These are phyloP conservation scores for Diplodia seriata DNA, from an alignment of 2,329 filamentous ascomycete genomes.

Conservation along the genomic window DNA sequence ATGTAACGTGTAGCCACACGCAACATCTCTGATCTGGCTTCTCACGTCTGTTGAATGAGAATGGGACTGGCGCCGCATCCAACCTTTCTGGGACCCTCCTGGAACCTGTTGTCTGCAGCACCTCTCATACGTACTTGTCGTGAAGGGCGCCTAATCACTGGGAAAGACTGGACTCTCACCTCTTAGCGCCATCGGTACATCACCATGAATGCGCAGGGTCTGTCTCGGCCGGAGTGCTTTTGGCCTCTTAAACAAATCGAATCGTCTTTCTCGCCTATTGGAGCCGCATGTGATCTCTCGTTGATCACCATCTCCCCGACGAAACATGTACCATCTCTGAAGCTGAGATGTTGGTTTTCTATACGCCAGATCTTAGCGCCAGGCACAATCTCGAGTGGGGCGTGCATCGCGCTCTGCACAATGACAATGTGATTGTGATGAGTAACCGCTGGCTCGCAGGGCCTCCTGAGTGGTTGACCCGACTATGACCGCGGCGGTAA, in stretches of 20 bases:
- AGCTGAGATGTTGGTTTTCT: not conserved
- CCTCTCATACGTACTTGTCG: not conserved
- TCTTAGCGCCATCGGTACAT: not conserved
- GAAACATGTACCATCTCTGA: too few species aligned
- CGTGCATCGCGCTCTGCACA: not conserved
- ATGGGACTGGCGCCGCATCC: not conserved
- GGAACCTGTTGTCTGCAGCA: not conserved
- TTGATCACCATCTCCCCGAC: not conserved
- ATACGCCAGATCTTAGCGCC: conserved; percentile 5
- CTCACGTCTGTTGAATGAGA: not conserved
- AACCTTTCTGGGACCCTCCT: not conserved
- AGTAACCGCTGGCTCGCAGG: not conserved
- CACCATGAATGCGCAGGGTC: not conserved
- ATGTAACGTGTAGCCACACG: not conserved
- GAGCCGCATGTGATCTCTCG: not conserved
- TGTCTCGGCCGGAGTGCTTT: not conserved
- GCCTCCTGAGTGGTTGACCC: not conserved
- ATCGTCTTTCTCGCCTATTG: not conserved
- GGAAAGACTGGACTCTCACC: not conserved
- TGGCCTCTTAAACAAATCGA: not conserved
- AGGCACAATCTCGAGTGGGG: not conserved
- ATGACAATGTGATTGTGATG: not conserved
- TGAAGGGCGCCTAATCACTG: not conserved
- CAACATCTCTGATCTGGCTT: not conserved
- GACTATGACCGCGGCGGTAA: not conserved